These are phyloP conservation scores for Balansia obtecta DNA, from an alignment of 2,329 filamentous ascomycete genomes.

Conservation along the genomic window DNA sequence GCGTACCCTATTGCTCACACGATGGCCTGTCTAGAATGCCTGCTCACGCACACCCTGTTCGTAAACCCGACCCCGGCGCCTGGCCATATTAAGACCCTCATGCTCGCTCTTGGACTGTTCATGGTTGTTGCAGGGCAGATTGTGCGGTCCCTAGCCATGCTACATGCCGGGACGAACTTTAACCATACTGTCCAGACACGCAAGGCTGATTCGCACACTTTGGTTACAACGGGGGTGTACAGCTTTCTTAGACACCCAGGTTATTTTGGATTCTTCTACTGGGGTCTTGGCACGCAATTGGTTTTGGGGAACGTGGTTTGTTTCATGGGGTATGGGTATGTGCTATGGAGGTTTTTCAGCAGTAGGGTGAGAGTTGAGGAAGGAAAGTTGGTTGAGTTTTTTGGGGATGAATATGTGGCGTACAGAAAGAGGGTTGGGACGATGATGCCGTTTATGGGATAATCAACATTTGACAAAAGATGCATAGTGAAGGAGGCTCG, in stretches of 20 bases:
- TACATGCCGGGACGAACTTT: conserved; percentile 79
- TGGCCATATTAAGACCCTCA: conserved; percentile 25
- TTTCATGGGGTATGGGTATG: conserved; percentile 57
- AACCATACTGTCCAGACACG: conserved; percentile 73
- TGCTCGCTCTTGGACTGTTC: conserved; percentile 45
- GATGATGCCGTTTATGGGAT: conserved; percentile 58
- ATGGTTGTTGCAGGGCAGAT: conserved; percentile 60
- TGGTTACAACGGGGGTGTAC: conserved; percentile 82
- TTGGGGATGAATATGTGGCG: conserved; percentile 65
- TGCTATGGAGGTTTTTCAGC: conserved; percentile 80
- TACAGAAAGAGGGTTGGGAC: conserved; percentile 63
- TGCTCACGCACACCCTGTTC: conserved; percentile 45
- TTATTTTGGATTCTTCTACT: conserved; percentile 99
- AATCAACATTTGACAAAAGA: neutral
- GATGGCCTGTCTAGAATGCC: conserved; percentile 60
- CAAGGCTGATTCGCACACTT: conserved; percentile 53
- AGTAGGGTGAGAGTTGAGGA: conserved; percentile 69
- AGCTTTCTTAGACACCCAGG: conserved; percentile 66
- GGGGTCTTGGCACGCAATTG: conserved; percentile 88
- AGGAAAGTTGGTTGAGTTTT: conserved; percentile 63
- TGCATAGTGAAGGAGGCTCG: neutral
- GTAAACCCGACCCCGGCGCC: conserved; percentile 36
- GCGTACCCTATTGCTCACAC: conserved; percentile 76
- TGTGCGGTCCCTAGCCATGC: conserved; percentile 74
- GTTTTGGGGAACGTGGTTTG: conserved; percentile 77